Evolutionary conservation across 208 protist species (phyloP).

Genomic region (Acanthamoeba culbertsoni): DNA sequence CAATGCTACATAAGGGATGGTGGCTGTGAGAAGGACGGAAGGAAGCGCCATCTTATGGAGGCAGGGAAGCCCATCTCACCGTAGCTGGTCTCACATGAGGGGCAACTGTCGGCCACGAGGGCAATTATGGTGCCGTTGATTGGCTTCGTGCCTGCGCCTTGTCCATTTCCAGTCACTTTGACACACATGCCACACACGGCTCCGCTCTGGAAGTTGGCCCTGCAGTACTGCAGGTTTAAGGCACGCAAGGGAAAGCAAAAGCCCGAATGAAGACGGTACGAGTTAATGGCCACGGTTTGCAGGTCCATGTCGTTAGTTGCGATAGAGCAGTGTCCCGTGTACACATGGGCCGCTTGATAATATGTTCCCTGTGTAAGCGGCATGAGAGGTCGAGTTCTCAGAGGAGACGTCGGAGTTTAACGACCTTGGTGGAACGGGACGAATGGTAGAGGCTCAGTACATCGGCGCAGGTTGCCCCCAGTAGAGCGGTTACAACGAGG

Average conservation of each 20-base stretch:
- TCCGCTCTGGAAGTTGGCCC: background rate
- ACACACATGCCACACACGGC: background rate
- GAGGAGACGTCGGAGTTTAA: no score
- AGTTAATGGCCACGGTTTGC: background rate
- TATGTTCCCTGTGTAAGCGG: background rate
- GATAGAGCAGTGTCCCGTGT: background rate
- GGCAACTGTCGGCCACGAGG: background rate
- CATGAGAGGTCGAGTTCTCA: no score
- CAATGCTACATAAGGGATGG: no score
- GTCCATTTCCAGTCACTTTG: background rate
- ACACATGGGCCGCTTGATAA: background rate
- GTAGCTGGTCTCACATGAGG: background rate
- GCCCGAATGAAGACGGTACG: background rate
- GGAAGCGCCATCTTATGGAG: background rate
- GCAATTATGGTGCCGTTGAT: background rate
- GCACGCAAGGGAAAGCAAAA: background rate
- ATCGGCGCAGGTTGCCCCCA: no score
- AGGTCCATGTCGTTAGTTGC: background rate
- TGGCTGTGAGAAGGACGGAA: background rate
- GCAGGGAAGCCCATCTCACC: no score
- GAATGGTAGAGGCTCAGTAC: no score
- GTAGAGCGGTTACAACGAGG: no score
- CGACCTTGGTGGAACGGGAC: no score
- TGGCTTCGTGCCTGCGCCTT: background rate
- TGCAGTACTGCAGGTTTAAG: background rate